Base-by-base conservation (phyloP, 2,329 filamentous ascomycete genomes). In the Bimuria novae-zelandiae region DNA sequence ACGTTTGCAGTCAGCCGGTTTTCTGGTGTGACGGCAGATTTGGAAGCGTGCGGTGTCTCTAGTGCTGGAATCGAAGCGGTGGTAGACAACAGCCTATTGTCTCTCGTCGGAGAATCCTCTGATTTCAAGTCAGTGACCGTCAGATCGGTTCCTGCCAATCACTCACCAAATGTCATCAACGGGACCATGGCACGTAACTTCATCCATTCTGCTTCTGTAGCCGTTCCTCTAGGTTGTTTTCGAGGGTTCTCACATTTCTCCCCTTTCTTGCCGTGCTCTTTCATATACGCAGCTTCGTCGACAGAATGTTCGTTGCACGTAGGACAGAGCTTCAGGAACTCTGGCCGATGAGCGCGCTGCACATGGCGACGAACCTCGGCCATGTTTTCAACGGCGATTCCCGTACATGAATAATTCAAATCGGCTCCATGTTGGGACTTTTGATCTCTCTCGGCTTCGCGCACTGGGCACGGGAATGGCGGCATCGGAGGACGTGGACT, bases 231-330 rank as follows among this genome's bases (percentile, higher is more conserved):
- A 23, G 44, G 22, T 35, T 41, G 25, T 19, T 22, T 10, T 3
- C 11, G 17, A 2, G 47, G 43, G 3, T 43, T 50, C 1, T 21
- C n/a, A 5, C 56, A 61, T 10, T 46, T 25, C 19, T 30, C 12
- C 17, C 51, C 14, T n/a, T 37, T 27, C 4, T 30, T 4, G 10
- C 51, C 51, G 12, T 52, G 52, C 0, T 32, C 4, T 4, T 14
- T n/a, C 12, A 56, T 37, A 12, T 52, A 59, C 7, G 16, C 29
- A 0, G 23, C 3, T 14, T 47, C 25, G 19, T 61, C 44, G 1
- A 57, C 22, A 6, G 59, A 27, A 19, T 60, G 49, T 8, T 57
- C 19, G 0, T 62, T 60, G 3, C 61, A 63, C 0, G 59, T 62
- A 5, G 6, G 33, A 16, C 59, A 59, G 1, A 59, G 41, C 11